phyloP scores from a whole-genome alignment of 140 eudicot species.

The Flaveria floridana region DNA sequence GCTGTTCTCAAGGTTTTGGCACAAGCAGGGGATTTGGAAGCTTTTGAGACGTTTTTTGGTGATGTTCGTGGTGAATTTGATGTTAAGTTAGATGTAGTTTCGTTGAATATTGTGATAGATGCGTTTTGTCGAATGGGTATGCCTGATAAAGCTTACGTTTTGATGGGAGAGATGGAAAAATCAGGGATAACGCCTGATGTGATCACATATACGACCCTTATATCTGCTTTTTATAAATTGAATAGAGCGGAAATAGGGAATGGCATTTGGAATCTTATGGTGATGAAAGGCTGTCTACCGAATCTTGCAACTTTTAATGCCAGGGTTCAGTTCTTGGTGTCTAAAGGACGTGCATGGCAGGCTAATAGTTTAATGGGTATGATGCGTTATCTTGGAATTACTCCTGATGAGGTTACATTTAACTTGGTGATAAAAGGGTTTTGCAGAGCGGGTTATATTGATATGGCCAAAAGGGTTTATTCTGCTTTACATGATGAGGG shows the following conservation, averaged over 20 bases:
- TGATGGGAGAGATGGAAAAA: conserved; percentile 67
- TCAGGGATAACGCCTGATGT: conserved; percentile 66
- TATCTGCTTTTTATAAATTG: conserved; percentile 60
- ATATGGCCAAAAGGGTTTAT: conserved; percentile 83
- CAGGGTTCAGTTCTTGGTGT: conserved; percentile 79
- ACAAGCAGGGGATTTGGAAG: conserved; percentile 43
- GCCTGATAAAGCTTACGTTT: conserved; percentile 53
- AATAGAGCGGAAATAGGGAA: conserved; percentile 57
- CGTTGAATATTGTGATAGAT: conserved; percentile 68
- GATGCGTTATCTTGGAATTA: conserved; percentile 52
- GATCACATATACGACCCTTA: conserved; percentile 67
- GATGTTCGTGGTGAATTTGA: conserved; percentile 41
- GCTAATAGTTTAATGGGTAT: conserved; percentile 68
- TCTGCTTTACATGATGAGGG: conserved; percentile 66
- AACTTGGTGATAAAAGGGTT: conserved; percentile 92
- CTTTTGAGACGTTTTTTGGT: conserved; percentile 47
- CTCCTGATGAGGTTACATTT: conserved; percentile 70
- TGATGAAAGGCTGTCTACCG: conserved; percentile 69
- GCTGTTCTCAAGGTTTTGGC: conserved; percentile 70
- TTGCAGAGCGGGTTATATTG: conserved; percentile 53
- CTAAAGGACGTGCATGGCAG: conserved; percentile 66
- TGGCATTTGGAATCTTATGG: conserved; percentile 89
- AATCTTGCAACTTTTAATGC: conserved; percentile 75
- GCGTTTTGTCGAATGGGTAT: conserved; percentile 66
- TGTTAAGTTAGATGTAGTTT: conserved; percentile 48